Conservation (phyloP, 768 basidiomycete genomes). For the Amanita fuliginea region DNA sequence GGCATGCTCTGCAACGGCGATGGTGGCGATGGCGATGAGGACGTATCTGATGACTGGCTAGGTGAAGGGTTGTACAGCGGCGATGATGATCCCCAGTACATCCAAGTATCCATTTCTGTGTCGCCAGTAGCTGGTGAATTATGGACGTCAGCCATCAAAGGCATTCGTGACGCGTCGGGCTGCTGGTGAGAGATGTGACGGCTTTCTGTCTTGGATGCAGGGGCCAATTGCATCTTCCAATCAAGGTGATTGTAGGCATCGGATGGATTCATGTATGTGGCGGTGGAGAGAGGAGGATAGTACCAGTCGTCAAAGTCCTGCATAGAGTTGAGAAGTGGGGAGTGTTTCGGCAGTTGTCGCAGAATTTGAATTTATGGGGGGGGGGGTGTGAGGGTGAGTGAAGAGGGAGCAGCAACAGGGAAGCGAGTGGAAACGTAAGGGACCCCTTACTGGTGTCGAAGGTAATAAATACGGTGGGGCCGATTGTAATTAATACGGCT, state of each 20-base stretch:
- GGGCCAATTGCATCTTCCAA: conserved; percentile 1
- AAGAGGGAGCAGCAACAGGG: neutral
- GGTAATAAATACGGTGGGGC: conserved; percentile 11
- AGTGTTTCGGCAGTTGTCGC: neutral
- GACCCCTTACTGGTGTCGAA: conserved; percentile 13
- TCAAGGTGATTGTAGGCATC: neutral
- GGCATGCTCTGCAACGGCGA: conserved; percentile 13
- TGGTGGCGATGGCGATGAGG: conserved; percentile 7
- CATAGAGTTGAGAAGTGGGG: neutral
- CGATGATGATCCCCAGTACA: neutral
- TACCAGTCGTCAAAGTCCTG: conserved; percentile 1
- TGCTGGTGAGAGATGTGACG: too few relatives aligned
- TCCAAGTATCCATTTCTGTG: neutral
- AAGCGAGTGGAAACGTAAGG: conserved; percentile 2
- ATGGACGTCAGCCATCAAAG: neutral
- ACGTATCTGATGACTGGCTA: conserved; percentile 6
- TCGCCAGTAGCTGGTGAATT: neutral
- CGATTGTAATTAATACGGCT: conserved; percentile 17
- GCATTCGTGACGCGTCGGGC: neutral
- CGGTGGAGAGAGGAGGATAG: neutral
- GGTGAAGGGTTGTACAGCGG: conserved; percentile 9
- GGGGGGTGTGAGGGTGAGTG: neutral
- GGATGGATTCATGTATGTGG: neutral
- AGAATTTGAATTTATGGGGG: neutral
- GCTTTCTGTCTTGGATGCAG: conserved; percentile 3